phyloP scores from a whole-genome alignment of 805 yeast species.

The Suhomyces vadensis region DNA sequence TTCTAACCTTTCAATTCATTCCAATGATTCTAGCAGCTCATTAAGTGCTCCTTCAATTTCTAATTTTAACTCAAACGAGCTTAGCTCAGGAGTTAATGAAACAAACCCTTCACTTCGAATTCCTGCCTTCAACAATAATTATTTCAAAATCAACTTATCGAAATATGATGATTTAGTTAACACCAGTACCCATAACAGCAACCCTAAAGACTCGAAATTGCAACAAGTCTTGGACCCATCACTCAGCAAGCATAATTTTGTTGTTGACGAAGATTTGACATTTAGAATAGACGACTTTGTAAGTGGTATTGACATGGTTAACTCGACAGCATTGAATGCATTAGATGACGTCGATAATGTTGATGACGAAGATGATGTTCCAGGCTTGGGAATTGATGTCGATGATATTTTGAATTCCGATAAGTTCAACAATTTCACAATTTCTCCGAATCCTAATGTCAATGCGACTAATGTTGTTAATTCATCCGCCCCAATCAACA shows the following conservation, averaged over 20 bases:
- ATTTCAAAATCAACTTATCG: constrained; percentile 33
- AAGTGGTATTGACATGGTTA: constrained; percentile 25
- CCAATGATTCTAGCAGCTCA: constrained; percentile 24
- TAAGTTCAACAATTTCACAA: constrained; percentile 34
- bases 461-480: not conserved
- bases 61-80: not conserved
- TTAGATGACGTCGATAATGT: constrained; percentile 32
- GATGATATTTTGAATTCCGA: constrained; percentile 44
- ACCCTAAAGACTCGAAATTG: constrained; percentile 8
- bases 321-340: constrained; percentile 15
- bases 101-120: constrained; percentile 22
- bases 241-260: constrained; percentile 23
- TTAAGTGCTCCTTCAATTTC: constrained; percentile 5
- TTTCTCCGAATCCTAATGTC: constrained; percentile 15
- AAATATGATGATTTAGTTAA: constrained; percentile 36
- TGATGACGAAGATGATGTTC: constrained; percentile 37
- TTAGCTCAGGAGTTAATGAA: constrained; percentile 9
- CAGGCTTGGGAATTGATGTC: constrained; percentile 44
- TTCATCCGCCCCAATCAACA: not conserved
- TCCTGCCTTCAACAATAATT: constrained; percentile 38
- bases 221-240: constrained; percentile 18
- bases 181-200: not conserved
- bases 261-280: constrained; percentile 32
- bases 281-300: constrained; percentile 40
- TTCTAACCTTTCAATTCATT: constrained; percentile 26